A percentile compares a stretch with the other conserved stretches of the same genome.
These are phyloP conservation scores for Vanderwaltozyma polyspora DNA, from an alignment of 805 yeast species.

Conservation along the genomic window DNA sequence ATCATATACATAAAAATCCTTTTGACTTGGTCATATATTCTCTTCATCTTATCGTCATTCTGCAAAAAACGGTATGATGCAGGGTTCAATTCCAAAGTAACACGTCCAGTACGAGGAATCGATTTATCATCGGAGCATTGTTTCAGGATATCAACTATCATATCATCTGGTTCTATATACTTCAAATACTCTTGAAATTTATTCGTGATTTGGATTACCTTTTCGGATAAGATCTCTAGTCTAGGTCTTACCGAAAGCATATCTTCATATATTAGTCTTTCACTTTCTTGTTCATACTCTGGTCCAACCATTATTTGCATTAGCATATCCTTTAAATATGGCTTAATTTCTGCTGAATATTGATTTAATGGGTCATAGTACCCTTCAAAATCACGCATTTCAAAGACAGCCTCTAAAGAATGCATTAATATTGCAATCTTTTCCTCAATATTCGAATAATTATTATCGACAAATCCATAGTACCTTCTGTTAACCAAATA, in stretches of 20 bases:
- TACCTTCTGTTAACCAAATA: constrained; percentile 14
- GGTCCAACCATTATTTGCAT: constrained; percentile 21
- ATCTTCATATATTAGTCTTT: constrained; percentile 21
- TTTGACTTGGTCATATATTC: constrained; percentile 65
- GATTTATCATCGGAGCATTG: constrained; percentile 30
- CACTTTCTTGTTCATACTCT: constrained; percentile 21
- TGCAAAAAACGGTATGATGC: constrained; percentile 34
- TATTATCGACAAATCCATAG: constrained; percentile 13
- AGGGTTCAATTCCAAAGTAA: constrained; percentile 47
- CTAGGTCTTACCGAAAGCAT: constrained; percentile 18
- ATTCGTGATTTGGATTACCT: constrained; percentile 33
- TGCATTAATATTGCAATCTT: constrained; percentile 14
- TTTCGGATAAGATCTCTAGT: constrained; percentile 18
- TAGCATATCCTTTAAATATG: constrained; percentile 18
- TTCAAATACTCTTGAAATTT: constrained; percentile 34
- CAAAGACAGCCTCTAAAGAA: constrained; percentile 19
- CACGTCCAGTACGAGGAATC: constrained; percentile 27
- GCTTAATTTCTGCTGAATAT: constrained; percentile 22
- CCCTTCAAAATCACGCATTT: constrained; percentile 17
- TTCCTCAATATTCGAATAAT: constrained; percentile 2
- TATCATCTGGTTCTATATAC: constrained; percentile 42
- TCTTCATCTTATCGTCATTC: constrained; percentile 45
- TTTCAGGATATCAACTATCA: constrained; percentile 35
- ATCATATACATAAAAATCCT: constrained; percentile 72
- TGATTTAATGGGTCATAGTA: constrained; percentile 26